Evolutionary conservation across 495 filamentous ascomycete genomes (phyloP), one percentile per base, ranked within the genome.

Genomic region (Antarctomyces pellizariae): DNA sequence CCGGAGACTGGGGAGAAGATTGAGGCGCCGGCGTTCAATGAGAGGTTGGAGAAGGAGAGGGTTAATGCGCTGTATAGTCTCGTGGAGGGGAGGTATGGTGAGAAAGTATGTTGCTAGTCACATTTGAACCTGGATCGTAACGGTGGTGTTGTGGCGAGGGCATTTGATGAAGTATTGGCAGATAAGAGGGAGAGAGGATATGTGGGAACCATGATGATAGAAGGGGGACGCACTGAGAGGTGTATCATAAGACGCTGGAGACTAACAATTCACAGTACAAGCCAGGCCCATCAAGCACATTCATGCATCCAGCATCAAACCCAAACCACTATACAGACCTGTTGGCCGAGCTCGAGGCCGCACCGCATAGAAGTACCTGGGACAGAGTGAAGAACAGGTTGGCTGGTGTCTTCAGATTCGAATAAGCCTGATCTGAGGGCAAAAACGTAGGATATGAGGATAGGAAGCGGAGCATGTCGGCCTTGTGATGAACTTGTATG

Each of bases 281-380:
- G n/a, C n/a, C n/a, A n/a, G n/a, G n/a, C n/a, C n/a, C n/a, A n/a
- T n/a, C 59, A 0, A 52, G 54, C 10, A 51, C 50, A 10, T 41
- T 84, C 25, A 57, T 82, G 36, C 50, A 53, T 14, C 82, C 82
- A 1, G 61, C 59, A 18, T 76, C 66, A 40, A 71, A 79, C 32
- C 78, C 80, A 15, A 65, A 57, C 3, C 65, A 90, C 46, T 92
- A 84, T 42, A 57, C 66, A 14, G 57, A 75, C 34, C 44, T 92
- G 3, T 42, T 77, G 30, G 55, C 50, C 29, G 82, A 83, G 48
- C 62, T 80, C 20, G 63, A 70, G 26, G 72, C 68, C 45, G 75
- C 71, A 10, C 73, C 73, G 13, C 54, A 43, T 22, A 52, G 75
- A 13, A 61, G 63, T 23, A 73, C 55, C 47, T 37, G 62, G 15